A percentile compares a stretch with the other conserved stretches of the same genome.
phyloP scores from a whole-genome alignment of 257 asterid genomes.

The Solanum paucissectum region DNA sequence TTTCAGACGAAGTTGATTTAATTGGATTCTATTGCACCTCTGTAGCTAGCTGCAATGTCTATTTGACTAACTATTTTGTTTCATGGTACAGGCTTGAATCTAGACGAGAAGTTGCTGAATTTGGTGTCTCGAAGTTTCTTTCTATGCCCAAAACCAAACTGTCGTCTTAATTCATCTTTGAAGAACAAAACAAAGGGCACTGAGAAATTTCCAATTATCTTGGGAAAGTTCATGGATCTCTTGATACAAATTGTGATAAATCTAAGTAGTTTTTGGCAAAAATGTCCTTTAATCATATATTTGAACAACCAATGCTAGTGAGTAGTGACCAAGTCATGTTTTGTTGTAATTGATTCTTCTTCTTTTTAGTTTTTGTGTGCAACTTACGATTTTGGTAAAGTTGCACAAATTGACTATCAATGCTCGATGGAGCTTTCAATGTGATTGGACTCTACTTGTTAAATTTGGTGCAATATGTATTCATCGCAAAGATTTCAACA shows the following conservation, averaged over 20 bases:
- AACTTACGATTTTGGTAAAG: neutral
- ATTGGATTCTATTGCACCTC: neutral
- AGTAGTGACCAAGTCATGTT: neutral
- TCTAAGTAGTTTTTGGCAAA: neutral
- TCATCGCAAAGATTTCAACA: neutral
- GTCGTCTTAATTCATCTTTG: neutral
- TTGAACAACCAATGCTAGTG: neutral
- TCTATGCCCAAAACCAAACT: conserved; percentile 20
- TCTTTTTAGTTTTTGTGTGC: neutral
- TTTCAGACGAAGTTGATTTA: neutral
- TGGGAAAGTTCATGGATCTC: conserved; percentile 5
- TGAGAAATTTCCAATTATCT: neutral
- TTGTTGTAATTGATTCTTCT: neutral
- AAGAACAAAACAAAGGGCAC: neutral
- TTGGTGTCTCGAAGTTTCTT: conserved; percentile 49
- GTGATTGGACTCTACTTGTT: neutral
- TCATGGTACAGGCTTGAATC: conserved; percentile 29
- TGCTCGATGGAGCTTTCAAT: neutral
- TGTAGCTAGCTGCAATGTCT: neutral
- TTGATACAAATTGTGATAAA: neutral
- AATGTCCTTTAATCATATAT: neutral
- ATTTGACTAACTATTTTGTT: neutral
- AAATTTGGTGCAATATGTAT: neutral
- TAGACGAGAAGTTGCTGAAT: conserved; percentile 29
- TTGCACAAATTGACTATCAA: neutral